Base-by-base conservation (phyloP, 2,329 filamentous ascomycete species). In the Ophiocordyceps australis region DNA sequence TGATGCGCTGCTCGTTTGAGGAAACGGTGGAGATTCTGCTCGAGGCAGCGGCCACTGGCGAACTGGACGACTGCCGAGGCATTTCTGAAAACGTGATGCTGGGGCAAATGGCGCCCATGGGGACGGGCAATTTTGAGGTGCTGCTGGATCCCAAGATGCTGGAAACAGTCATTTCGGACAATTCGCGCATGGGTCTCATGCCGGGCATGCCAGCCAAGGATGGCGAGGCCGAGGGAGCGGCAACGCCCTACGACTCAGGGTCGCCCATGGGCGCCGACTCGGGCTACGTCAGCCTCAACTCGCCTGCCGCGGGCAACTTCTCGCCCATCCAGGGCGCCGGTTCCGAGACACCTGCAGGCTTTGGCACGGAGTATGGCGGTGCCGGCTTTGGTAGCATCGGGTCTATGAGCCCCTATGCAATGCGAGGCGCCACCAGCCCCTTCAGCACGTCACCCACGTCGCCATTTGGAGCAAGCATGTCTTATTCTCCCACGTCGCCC, bases 1-100 rank as follows among this genome's bases (percentile, higher is more conserved):
- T 98, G 41, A 98, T 98, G 89, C 78, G 89, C 50, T 98, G 91
- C 63, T 98, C 89, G 3, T 98, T 98, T 55, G 89, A 98, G 55
- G 91, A 98, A 52, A 98, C 89, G 1, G 89, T 98, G 21, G 91
- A 98, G 47, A 98, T 98, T 60, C 62, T 98, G 27, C 71, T 98
- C 13, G 89, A 98, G 47, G 91, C 89, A 32, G 89, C 89, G 14
- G 82, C 83, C 11, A 81, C 81, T 26, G 89, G 89, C 47, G 89
- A 98, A 52, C 65, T 98, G 17, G 89, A 98, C 45, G 89, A 98
- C 52, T 98, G 91, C 58, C 79, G 83, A 32, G 89, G 89, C 63
- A 86, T 98, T 26, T 95, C 89, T 11, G 89, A 98, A 57, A 98
- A 98, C 57, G 76, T 98, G 46, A 98, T 98, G 70, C 69, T 98